Percentiles rank a stretch among this genome's conserved stretches.
Evolutionary conservation across 1,284 basidiomycete genomes (phyloP).

Genomic region (Cryptococcus sp.): DNA sequence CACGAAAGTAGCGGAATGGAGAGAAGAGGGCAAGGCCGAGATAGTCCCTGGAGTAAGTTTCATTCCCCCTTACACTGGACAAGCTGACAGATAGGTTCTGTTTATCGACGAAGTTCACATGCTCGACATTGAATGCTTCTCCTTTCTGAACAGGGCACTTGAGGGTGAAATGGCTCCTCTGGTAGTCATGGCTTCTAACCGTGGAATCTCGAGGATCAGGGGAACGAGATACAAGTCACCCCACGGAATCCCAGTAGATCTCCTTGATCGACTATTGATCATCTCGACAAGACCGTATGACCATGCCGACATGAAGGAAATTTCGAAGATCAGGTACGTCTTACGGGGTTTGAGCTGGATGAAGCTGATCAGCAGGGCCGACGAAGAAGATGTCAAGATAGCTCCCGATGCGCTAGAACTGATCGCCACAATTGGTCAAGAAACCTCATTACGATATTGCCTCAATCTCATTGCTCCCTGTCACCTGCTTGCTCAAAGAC

Average conservation of each 20-base stretch:
- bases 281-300: slow-evolving; percentile 89
- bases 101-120: slow-evolving; percentile 98
- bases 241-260: slow-evolving; percentile 90
- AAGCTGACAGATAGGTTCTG: slow-evolving; percentile 57
- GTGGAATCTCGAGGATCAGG: slow-evolving; percentile 89
- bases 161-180: slow-evolving; percentile 90
- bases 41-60: slow-evolving; percentile 87
- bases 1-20: slow-evolving; percentile 93
- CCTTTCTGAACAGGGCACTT: slow-evolving; percentile 92
- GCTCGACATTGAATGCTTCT: slow-evolving; percentile 99
- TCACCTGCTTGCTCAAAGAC: slow-evolving; percentile 72
- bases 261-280: slow-evolving; percentile 91
- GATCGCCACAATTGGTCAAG: slow-evolving; percentile 75
- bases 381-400: slow-evolving; percentile 94
- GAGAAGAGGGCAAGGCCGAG: slow-evolving; percentile 97
- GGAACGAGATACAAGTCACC: slow-evolving; percentile 92
- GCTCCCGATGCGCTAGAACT: slow-evolving; percentile 68
- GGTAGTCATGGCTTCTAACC: slow-evolving; percentile 97
- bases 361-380: slow-evolving; percentile 56
- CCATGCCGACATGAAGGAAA: slow-evolving; percentile 79
- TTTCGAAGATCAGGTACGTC: slow-evolving; percentile 79
- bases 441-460: slow-evolving; percentile 84
- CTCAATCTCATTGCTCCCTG: slow-evolving; percentile 90
- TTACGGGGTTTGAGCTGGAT: neutral
- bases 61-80: neutral